Evolutionary conservation across 176 grass and related monocot genomes (phyloP), one percentile per base, ranked within the genome.

Genomic region (Zoysia pacifica): DNA sequence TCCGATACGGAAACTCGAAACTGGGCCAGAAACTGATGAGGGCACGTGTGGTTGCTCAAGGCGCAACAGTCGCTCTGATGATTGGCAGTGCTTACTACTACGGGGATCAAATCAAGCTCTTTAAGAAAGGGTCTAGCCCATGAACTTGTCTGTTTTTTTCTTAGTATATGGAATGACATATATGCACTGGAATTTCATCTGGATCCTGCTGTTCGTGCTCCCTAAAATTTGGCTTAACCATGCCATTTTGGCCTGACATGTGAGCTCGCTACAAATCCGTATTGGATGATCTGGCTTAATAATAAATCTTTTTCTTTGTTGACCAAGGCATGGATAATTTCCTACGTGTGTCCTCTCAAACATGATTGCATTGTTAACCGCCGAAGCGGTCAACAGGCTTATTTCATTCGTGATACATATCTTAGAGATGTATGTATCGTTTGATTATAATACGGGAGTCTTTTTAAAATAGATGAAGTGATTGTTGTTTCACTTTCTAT

Each of bases 1-100:
- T 94, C 82, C 87, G 87, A 74, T 91, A 89, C 54, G 95, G 95
- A 54, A 97, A 97, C 49, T 91, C 94, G 56, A 81, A 85, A 52
- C 76, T 97, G 48, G 93, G 93, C 67, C 91, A 97, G 83, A 91
- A 91, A 82, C 69, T 97, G 53, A 93, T 97, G 93, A 90, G 93
- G 83, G 93, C 93, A 3, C 83, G 88, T 78, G 86, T 93, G 72
- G 81, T 94, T 35, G 83, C 84, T 48, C 95, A 97, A 90, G 95
- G 95, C 2, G 90, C 81, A 48, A 97, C 91, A 28, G 94, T 97
- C 64, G 91, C 90, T 81, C 81, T 97, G 77, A 97, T 97, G 91
- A 86, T 92, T 0, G 90, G 91, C 62, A 94, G 91, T 37, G 90
- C 94, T 3, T 94, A 91, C 78, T 94, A 94, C 79, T 97, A 90